Evolutionary conservation across 148 eudicot genomes (phyloP), one percentile per base, ranked within the genome.

Genomic region (Beta vulgaris): DNA sequence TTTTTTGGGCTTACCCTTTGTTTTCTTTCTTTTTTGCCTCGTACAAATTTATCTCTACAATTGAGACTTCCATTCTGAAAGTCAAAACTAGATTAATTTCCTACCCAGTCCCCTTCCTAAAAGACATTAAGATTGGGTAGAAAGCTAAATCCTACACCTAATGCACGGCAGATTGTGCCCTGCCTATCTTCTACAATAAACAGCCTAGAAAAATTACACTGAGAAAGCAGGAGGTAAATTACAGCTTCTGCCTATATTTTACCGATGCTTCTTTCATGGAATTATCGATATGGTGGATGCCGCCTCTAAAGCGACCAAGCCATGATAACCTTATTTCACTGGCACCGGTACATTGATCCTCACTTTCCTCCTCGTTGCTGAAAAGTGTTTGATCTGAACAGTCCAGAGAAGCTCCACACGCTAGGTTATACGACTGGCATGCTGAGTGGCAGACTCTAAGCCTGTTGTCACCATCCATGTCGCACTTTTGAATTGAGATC

Each of bases 371-470:
- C 65, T 81, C 74, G 46, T 86, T 86, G 85, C 98, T 92, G 79
- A 94, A 94, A n/a, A 94, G 89, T 69, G 98, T 94, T 84, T 91
- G 97, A 76, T 94, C 98, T 15, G 91, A 94, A 77, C 98, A 94
- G 77, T 94, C 98, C 1, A 94, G 93, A 6, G 98, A 87, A 44
- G 97, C 98, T 31, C 95, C 97, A 58, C 98, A 94, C 28, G 96
- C 98, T 31, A 79, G 36, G 88, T 94, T 94, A 79, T 94, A 94
- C 23, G 96, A 87, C 81, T 87, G 88, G 83, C 98, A 94, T 10
- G 98, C 98, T 18, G 98, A 94, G 79, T 88, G 88, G 85, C 98
- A 94, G 42, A 94, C 98, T 34, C 97, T 80, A 76, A 91, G 83
- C 85, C 98, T 85, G 86, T 94, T 90, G 84, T 94, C 97, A 39